Evolutionary conservation across 2,329 filamentous ascomycete genomes (phyloP).

Genomic region (Herpotrichia juniperi): DNA sequence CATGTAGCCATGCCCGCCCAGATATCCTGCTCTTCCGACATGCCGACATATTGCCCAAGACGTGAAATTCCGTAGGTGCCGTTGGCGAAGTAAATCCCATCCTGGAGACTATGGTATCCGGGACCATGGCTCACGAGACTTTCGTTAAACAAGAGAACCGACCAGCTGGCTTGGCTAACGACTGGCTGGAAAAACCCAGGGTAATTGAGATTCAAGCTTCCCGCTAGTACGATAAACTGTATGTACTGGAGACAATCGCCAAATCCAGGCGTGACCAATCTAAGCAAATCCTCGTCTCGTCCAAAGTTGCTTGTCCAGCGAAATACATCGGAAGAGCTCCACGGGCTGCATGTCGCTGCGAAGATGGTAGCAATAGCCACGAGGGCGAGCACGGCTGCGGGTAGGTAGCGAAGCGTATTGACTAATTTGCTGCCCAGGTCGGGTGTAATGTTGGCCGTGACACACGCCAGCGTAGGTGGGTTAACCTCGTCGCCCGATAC

Average conservation of each 20-base stretch:
- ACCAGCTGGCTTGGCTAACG: slow-evolving; percentile 87
- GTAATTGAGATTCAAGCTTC: slow-evolving; percentile 85
- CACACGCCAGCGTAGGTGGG: slow-evolving; percentile 74
- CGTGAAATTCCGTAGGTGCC: slow-evolving; percentile 79
- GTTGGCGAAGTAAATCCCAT: slow-evolving; percentile 86
- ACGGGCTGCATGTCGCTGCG: slow-evolving; percentile 88
- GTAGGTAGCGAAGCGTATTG: slow-evolving; percentile 76
- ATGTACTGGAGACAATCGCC: slow-evolving; percentile 97
- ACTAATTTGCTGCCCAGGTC: slow-evolving; percentile 73
- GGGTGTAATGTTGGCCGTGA: slow-evolving; percentile 83
- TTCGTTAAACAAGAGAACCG: slow-evolving; percentile 88
- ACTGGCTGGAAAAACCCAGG: slow-evolving; percentile 95
- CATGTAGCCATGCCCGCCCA: slow-evolving; percentile 96
- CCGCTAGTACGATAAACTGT: slow-evolving; percentile 87
- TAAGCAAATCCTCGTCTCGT: slow-evolving; percentile 86
- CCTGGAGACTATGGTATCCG: slow-evolving; percentile 70
- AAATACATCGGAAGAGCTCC: slow-evolving; percentile 90
- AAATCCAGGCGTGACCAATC: slow-evolving; percentile 93
- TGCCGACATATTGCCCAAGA: slow-evolving; percentile 81
- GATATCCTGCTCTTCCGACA: slow-evolving; percentile 76
- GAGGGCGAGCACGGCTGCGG: slow-evolving; percentile 76
- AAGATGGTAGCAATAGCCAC: slow-evolving; percentile 83
- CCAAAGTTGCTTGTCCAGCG: slow-evolving; percentile 99
- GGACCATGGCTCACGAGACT: slow-evolving; percentile 77
- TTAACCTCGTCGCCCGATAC: slow-evolving; percentile 72